Evolutionary conservation across 2,329 filamentous ascomycete genomes (phyloP).

Genomic region (Neofusicoccum umdonicola): DNA sequence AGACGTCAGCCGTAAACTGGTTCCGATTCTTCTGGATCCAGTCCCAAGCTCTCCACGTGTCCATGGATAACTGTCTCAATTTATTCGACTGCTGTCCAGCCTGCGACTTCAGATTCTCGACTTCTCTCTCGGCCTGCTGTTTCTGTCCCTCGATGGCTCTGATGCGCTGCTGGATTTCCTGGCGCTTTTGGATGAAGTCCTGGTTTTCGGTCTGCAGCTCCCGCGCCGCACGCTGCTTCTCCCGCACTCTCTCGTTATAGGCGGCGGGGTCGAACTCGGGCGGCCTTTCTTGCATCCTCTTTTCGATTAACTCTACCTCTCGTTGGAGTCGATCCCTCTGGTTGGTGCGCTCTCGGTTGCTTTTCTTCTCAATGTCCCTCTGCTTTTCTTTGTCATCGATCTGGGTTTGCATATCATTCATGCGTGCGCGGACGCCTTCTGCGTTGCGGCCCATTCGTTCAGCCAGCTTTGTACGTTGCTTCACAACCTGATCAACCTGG

Average conservation of each 20-base stretch:
- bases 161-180: constrained; percentile 29
- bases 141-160: constrained; percentile 20
- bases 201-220: constrained; percentile 46
- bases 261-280: constrained; percentile 66
- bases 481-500: constrained; percentile 57
- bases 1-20: constrained; percentile 72
- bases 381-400: constrained; percentile 39
- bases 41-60: constrained; percentile 70
- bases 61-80: constrained; percentile 59
- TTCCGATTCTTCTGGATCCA: constrained; percentile 75
- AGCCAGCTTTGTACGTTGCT: constrained; percentile 50
- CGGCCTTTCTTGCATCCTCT: constrained; percentile 59
- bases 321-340: constrained; percentile 21
- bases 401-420: constrained; percentile 44
- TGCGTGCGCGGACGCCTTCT: constrained; percentile 27
- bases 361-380: constrained; percentile 40
- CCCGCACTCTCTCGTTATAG: constrained; percentile 70
- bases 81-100: constrained; percentile 70
- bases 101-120: constrained; percentile 67
- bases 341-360: constrained; percentile 26
- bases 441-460: constrained; percentile 30
- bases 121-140: constrained; percentile 19
- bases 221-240: constrained; percentile 50
- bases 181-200: constrained; percentile 8
- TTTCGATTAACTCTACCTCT: constrained; percentile 53